Conservation (phyloP, 1,284 basidiomycete genomes). For the Singerocomus inundabilis region DNA sequence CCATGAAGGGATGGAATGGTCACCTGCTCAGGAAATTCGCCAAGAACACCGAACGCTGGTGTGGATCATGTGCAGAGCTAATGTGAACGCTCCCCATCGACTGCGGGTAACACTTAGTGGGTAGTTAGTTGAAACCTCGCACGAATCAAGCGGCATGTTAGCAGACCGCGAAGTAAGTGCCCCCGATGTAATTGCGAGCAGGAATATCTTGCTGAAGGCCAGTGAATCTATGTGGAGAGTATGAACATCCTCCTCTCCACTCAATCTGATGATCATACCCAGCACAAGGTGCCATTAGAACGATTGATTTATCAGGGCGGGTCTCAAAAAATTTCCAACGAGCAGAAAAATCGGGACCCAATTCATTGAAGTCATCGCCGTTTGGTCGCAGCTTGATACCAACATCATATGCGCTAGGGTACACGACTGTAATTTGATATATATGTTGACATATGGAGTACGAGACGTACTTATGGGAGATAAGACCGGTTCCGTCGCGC, state of each 20-base stretch:
- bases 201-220: slow-evolving; percentile 12
- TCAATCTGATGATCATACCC: slow-evolving; percentile 21
- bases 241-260: background rate
- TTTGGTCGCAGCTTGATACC: slow-evolving; percentile 51
- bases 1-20: no score
- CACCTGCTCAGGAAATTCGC: slow-evolving; percentile 31
- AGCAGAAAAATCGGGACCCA: slow-evolving; percentile 44
- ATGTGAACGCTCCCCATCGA: slow-evolving; percentile 45
- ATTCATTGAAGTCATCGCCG: slow-evolving; percentile 39
- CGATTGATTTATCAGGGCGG: slow-evolving; percentile 49
- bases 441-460: no score
- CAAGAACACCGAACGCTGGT: slow-evolving; percentile 39
- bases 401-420: slow-evolving; percentile 40
- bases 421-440: background rate
- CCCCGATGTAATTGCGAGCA: slow-evolving; percentile 17
- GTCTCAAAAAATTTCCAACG: slow-evolving; percentile 46
- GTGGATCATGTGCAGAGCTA: slow-evolving; percentile 36
- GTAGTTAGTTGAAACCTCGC: background rate
- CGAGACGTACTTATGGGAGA: slow-evolving; percentile 46
- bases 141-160: background rate
- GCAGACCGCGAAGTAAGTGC: slow-evolving; percentile 19
- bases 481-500: slow-evolving; percentile 43
- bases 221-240: slow-evolving; percentile 6
- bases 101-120: slow-evolving; percentile 38
- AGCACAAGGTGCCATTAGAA: slow-evolving; percentile 37